phyloP scores from a whole-genome alignment of 345 rosid genomes.

The Iberis pinnata region DNA sequence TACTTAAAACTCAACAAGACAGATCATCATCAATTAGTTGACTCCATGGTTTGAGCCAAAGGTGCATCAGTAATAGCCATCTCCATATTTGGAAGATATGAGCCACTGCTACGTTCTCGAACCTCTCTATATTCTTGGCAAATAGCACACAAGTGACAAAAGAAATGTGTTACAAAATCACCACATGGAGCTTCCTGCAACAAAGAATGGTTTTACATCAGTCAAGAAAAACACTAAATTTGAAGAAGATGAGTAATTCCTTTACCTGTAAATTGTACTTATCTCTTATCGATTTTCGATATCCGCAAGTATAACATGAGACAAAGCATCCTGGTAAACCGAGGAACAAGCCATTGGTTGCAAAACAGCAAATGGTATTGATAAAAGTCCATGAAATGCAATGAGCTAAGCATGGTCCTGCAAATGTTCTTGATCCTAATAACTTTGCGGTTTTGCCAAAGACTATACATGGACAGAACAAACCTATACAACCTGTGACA shows the following conservation, averaged over 20 bases:
- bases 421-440: slow-evolving; percentile 80
- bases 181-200: slow-evolving; percentile 87
- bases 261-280: slow-evolving; percentile 67
- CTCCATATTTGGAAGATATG: slow-evolving; percentile 33
- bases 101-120: slow-evolving; percentile 41
- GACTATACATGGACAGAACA: slow-evolving; percentile 76
- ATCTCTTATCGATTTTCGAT: slow-evolving; percentile 58
- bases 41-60: slow-evolving; percentile 26
- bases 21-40: too few relatives aligned
- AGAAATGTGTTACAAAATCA: slow-evolving; percentile 71
- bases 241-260: background rate
- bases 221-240: background rate
- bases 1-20: too few relatives aligned
- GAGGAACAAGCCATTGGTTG: slow-evolving; percentile 62
- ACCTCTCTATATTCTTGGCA: slow-evolving; percentile 93
- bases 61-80: slow-evolving; percentile 43
- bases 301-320: slow-evolving; percentile 77
- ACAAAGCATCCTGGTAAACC: slow-evolving; percentile 85
- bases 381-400: slow-evolving; percentile 63
- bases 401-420: slow-evolving; percentile 73
- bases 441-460: slow-evolving; percentile 82
- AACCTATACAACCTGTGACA: slow-evolving; percentile 60
- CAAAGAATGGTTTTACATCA: background rate
- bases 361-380: slow-evolving; percentile 61
- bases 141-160: slow-evolving; percentile 85